Evolutionary conservation across 2,329 filamentous ascomycete species (phyloP), one percentile per base, ranked within the genome.

Genomic region (Penicillium sp.): DNA sequence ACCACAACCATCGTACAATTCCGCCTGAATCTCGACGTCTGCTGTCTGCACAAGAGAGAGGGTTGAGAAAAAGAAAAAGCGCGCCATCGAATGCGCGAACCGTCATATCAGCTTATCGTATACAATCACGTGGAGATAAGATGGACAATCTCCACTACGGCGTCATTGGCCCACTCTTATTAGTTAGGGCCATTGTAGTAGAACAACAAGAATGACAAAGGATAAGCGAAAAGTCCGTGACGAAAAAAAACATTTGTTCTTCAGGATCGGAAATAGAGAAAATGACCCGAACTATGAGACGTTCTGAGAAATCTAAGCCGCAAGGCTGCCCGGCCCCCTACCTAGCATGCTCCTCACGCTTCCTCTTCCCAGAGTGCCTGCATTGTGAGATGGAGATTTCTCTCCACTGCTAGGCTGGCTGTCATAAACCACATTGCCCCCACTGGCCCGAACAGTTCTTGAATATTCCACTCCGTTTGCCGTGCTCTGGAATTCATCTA

Each of bases 401-500:
- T 40, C 18, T 22, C 11, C 18, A 40, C 37, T 40, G 11, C 4
- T 12, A 22, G 37, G 18, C 26, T 60, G 27, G 5, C 51, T 61
- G 40, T 67, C 59, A 33, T 43, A 48, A 7, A 67, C 51, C 22
- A 73, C 62, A 37, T 50, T 65, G 2, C 66, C 69, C 53, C 71
- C 69, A 5, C 67, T 46, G 11, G 68, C 67, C 15, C 55, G 56
- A 4, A 69, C 67, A 37, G 57, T 56, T 33, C 65, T 59, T 1
- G 54, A 50, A 53, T 68, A 71, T 3, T 56, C 33, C 3, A 40
- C 31, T 4, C 67, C 70, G 26, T 56, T 56, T 6, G 57, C 58
- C 12, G 52, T 57, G 18, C 68, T 64, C 9, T 61, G 44, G 40
- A 70, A 73, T 6, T 58, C 35, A 45, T 68, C 68, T 22, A 55